Evolutionary conservation across 1,284 basidiomycete species (phyloP).

Genomic region (Stygiomarasmius scandens): DNA sequence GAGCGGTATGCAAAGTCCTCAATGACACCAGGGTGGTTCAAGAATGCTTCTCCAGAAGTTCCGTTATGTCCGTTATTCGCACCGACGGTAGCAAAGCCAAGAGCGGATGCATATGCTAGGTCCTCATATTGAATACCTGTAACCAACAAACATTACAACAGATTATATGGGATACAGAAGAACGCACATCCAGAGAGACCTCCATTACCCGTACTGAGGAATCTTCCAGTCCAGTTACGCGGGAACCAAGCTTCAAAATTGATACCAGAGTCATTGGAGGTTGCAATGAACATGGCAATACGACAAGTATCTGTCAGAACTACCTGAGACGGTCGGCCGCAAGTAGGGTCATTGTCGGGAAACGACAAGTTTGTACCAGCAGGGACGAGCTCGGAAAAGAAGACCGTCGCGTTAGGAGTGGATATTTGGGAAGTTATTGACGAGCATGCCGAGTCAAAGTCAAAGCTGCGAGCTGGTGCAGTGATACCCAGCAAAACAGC

Average conservation of each 20-base stretch:
- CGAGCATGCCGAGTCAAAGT: slow-evolving; percentile 8
- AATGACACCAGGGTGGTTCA: slow-evolving; percentile 9
- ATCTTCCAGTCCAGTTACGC: slow-evolving; percentile 15
- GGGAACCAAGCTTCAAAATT: slow-evolving; percentile 17
- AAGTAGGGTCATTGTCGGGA: slow-evolving; percentile 11
- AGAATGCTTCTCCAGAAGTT: slow-evolving; percentile 9
- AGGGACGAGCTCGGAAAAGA: background rate
- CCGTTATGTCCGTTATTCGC: slow-evolving; percentile 16
- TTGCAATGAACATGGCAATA: slow-evolving; percentile 11
- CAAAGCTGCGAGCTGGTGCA: too few relatives aligned
- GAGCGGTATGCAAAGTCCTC: slow-evolving; percentile 15
- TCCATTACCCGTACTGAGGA: slow-evolving; percentile 16
- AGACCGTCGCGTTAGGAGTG: slow-evolving; percentile 4
- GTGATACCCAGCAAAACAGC: too few relatives aligned
- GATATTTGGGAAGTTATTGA: background rate
- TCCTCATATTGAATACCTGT: slow-evolving; percentile 13
- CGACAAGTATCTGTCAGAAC: slow-evolving; percentile 13
- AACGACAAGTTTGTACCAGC: slow-evolving; percentile 10
- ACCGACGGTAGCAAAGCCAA: slow-evolving; percentile 14
- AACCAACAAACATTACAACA: background rate
- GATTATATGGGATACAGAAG: background rate
- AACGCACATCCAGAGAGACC: slow-evolving; percentile 13
- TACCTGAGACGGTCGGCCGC: slow-evolving; percentile 4
- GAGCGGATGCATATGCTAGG: slow-evolving; percentile 7
- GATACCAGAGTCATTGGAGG: slow-evolving; percentile 8